Evolutionary conservation across 257 asterid genomes (phyloP), one percentile per base, ranked within the genome.

Genomic region (Capsicum chinense): DNA sequence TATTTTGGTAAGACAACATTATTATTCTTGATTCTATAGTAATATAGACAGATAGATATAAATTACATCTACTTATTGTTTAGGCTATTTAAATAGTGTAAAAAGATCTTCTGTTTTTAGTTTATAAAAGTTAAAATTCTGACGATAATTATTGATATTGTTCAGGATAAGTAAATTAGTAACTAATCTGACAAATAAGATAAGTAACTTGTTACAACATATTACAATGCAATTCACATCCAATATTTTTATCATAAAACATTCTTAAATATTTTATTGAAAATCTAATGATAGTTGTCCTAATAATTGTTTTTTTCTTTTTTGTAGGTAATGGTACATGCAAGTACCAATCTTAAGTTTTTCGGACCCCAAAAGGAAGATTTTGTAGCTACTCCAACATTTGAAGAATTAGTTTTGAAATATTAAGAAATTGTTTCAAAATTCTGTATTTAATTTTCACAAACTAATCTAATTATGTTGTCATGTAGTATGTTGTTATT

Each of bases 281-380:
- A 69, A 9, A 16, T 10, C 12, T 13, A 42, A 9, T 56, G 5
- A 59, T 81, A 16, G 7, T 21, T 6, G 37, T 84, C 35, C 4
- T 39, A 19, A 9, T 47, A 59, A 70, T 64, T 10, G n/a, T 3
- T 56, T 73, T 47, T 58, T 35, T 39, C 33, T 39, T 33, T 39
- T 66, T 80, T 78, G 84, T 93, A 94, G 98, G 98, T 87, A 19
- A 73, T 69, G 97, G 92, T 37, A 68, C 84, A 9, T 94, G 98
- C 94, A 87, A 79, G 50, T 93, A 90, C 87, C 58, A 37, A 14
- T 59, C 37, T 58, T 83, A 35, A 83, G 19, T 39, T 78, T 21
- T 54, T 54, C 33, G 64, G 16, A 3, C 44, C 42, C 5, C 5
- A 78, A 5, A 26, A 26, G 64, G 82, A 78, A 54, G 64, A 78